Evolutionary conservation across 78 protist species (phyloP).

Genomic region (Isochrysis galbana): DNA sequence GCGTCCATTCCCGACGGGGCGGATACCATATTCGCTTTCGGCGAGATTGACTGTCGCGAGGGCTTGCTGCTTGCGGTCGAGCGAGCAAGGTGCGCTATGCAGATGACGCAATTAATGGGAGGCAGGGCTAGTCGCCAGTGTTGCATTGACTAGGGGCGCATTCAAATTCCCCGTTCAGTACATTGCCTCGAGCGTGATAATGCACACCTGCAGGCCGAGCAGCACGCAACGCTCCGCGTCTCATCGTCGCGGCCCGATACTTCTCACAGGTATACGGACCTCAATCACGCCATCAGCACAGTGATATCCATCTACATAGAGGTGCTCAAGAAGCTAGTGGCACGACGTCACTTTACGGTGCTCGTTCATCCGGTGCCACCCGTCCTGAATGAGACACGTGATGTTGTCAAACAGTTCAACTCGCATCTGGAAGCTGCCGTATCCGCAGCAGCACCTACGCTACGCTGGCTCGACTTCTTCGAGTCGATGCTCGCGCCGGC

Average conservation of each 20-base stretch:
- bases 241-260: too few species aligned
- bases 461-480: constrained; percentile 75
- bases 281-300: constrained; percentile 69
- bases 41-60: constrained; percentile 95
- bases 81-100: neutral
- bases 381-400: constrained; percentile 79
- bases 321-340: constrained; percentile 41
- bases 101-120: neutral
- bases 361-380: constrained; percentile 88
- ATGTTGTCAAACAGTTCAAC: constrained; percentile 49
- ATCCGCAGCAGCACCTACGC: neutral
- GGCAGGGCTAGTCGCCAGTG: too few species aligned
- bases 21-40: constrained; percentile 65
- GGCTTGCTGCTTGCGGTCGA: constrained; percentile 24
- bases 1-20: constrained; percentile 42
- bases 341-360: constrained; percentile 16
- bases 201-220: too few species aligned
- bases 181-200: too few species aligned
- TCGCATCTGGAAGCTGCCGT: constrained; percentile 10
- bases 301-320: constrained; percentile 68
- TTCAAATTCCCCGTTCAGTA: too few species aligned
- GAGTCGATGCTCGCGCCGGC: neutral
- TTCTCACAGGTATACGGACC: constrained; percentile 62
- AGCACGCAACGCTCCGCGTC: too few species aligned
- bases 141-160: too few species aligned